Conservation (phyloP, 306 rosid species). For the Chamaecrista fasciculata region DNA sequence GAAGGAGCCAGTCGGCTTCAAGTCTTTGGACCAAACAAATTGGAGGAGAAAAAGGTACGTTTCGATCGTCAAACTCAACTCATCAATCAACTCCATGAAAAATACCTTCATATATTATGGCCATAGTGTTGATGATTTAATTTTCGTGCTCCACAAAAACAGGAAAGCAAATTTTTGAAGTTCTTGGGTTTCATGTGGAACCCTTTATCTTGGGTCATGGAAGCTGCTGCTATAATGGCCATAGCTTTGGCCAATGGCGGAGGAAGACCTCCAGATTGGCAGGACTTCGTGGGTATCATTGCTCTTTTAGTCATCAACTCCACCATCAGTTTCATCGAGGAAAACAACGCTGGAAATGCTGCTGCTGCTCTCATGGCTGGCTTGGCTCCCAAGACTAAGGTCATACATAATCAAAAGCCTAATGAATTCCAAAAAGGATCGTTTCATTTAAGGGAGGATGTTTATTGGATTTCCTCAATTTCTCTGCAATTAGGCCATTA, state of each 20-base stretch:
- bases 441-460: too few species aligned
- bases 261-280: conserved; percentile 96
- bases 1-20: conserved; percentile 87
- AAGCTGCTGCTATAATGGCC: conserved; percentile 98
- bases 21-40: conserved; percentile 93
- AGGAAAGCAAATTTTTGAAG: conserved; percentile 89
- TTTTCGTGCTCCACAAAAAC: conserved; percentile 27
- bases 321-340: conserved; percentile 90
- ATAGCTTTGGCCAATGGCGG: conserved; percentile 85
- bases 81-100: too few species aligned
- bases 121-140: too few species aligned
- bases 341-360: conserved; percentile 96
- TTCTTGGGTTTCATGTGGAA: conserved; percentile 99
- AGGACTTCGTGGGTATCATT: conserved; percentile 79
- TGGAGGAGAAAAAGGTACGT: conserved; percentile 83
- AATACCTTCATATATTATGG: too few species aligned
- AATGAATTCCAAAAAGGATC: too few species aligned
- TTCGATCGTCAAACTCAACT: background rate
- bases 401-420: too few species aligned
- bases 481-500: too few species aligned
- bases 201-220: conserved; percentile 98
- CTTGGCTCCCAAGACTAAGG: conserved; percentile 96
- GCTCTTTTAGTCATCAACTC: conserved; percentile 68
- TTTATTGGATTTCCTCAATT: too few species aligned
- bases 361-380: conserved; percentile 99